Base-by-base conservation (phyloP, 768 basidiomycete genomes). In the Termitomyces sp. region DNA sequence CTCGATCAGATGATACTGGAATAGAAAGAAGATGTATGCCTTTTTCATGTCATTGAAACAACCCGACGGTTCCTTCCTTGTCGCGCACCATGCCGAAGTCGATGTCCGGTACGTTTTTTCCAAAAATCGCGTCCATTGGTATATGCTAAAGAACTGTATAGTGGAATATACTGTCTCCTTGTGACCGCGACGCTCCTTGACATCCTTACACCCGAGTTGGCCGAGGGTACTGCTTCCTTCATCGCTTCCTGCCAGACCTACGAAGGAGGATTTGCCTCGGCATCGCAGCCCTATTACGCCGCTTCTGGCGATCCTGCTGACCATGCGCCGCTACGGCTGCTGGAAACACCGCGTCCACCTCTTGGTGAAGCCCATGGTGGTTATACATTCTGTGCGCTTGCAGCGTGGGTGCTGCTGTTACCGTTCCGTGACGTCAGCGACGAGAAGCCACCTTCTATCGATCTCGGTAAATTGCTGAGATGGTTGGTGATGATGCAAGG, bases 281-380 rank as follows among this genome's bases (percentile, higher is more conserved):
- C 92, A 0, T 90, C 92, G 0, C 86, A 91, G 57, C 87, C 92
- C 0, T 89, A 87, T 61, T 84, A 84, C 64, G 67, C 75, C 16
- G 65, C 75, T 63, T 65, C 35, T 72, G 18, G 3, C 38, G 42
- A 8, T 40, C 28, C 28, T 8, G 15, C 28, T 20, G 8, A 18
- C 8, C 7, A 51, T 8, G 12, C n/a, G 16, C 39, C 38, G 2
- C 20, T 53, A 11, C 60, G 51, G 5, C 59, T 65, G 13, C 16
- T 65, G 7, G 51, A 63, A 28, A 50, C 73, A 2, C 83, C 87
- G 1, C 82, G 89, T 0, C 91, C 95, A 0, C 79, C 90, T 0
- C 86, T 97, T 22, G 96, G 96, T 11, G 97, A 99, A 74, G 95
- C 97, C 0, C 97, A 99, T 65, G 97, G 97, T 7, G 97, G 97